Base-by-base conservation (phyloP, 441 rosid species). In the Brassica hybrid region DNA sequence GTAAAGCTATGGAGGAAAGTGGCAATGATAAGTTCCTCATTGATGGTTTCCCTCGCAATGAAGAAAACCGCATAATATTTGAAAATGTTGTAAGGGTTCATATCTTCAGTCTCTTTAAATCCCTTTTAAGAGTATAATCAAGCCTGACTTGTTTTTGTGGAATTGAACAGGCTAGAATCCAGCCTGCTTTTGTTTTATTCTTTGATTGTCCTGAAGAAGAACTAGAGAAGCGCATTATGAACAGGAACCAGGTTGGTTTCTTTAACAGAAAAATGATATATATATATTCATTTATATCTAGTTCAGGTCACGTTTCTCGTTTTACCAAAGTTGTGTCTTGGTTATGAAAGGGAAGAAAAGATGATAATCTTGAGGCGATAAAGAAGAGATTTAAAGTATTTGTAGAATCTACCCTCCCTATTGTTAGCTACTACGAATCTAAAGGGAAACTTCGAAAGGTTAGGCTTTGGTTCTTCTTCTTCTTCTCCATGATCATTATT, bases 11-110 rank as follows among this genome's bases (percentile, higher is more conserved):
- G 81, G 82, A 78, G 68, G 94, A 88, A 80, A 83, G 73, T 76
- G 94, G 85, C 17, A 93, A 94, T 21, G 87, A 87, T 83, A 94
- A 88, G 80, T 92, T 94, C 74, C 89, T 94, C 32, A 92, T 94
- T 63, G 97, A 94, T 87, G 98, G 97, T 38, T 94, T 94, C 72
- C 98, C 98, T 80, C 88, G 95, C 18, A 94, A 94, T 75, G 94
- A 94, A 85, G 98, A 94, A 73, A 94, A 92, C 75, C 90, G 92
- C 56, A 92, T 94, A 1, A 95, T 90, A 62, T 92, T 94, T 71
- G 97, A 94, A 85, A 82, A 78, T 80, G 91, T 89, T 79, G 97
- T 92, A 89, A 92, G 97, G 19, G 2, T 6, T 34, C 38, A 34
- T 27, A 45, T 5, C 16, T 48, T 5, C 32, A 27, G 1, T 27